Percentiles rank a stretch among this genome's conserved stretches.
Evolutionary conservation across 2,329 filamentous ascomycete genomes (phyloP).

Genomic region (Eurotiales sp.): DNA sequence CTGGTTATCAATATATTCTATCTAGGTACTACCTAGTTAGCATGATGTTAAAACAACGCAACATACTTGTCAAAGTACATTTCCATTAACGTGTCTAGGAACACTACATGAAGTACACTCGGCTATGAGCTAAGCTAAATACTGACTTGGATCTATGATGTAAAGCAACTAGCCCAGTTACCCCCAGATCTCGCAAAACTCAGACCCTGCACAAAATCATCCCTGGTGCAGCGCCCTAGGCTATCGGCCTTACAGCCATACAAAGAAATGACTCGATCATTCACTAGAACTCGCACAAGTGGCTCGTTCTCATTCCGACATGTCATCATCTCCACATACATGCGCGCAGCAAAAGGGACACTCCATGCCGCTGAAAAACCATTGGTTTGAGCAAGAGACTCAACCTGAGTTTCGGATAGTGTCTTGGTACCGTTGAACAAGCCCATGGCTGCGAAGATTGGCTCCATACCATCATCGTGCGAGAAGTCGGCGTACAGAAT

Average conservation of each 20-base stretch:
- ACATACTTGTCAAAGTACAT: too few species aligned
- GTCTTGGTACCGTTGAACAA: constrained; percentile 66
- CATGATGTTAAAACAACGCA: too few species aligned
- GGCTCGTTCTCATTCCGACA: constrained; percentile 59
- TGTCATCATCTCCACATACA: constrained; percentile 83
- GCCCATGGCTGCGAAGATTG: constrained; percentile 71
- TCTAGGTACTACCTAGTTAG: too few species aligned
- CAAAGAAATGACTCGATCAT: constrained; percentile 74
- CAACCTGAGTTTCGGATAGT: constrained; percentile 47
- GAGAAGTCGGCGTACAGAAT: constrained; percentile 82
- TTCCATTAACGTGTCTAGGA: too few species aligned
- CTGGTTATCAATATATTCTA: too few species aligned
- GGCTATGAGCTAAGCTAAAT: too few species aligned
- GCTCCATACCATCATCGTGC: constrained; percentile 83
- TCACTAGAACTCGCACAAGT: constrained; percentile 73
- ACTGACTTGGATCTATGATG: too few species aligned
- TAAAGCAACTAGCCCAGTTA: constrained; percentile 53
- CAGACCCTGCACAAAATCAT: constrained; percentile 69
- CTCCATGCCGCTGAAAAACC: constrained; percentile 75
- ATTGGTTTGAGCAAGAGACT: constrained; percentile 52
- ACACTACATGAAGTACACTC: too few species aligned
- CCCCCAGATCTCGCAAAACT: constrained; percentile 72
- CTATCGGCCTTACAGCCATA: constrained; percentile 66
- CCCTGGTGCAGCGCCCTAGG: constrained; percentile 66
- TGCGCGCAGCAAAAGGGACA: constrained; percentile 76